Base-by-base conservation (phyloP, 805 yeast species). In the Yamadazyma philogaea region DNA sequence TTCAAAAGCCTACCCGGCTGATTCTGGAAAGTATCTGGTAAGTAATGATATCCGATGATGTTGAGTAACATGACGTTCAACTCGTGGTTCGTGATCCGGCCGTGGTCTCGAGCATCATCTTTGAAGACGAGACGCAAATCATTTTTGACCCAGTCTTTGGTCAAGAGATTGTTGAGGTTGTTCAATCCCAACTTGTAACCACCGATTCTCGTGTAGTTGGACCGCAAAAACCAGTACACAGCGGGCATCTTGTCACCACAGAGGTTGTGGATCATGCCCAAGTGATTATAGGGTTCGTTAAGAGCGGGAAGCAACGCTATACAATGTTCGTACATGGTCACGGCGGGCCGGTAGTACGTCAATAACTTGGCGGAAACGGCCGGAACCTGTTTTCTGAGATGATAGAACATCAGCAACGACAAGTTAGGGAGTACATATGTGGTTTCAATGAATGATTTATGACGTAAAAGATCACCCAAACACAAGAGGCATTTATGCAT, bases 201-300 rank as follows among this genome's bases (percentile, higher is more conserved):
- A 0, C 68, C 73, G 22, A 74, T 64, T 44, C 82, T 70, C 11
- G 86, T 74, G 48, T 76, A 66, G 16, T 73, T 70, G 2, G 85
- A 78, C 49, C 87, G 65, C 36, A 77, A 63, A 40, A 78, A 74
- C 67, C 79, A 77, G 46, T 77, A 70, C 30, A 72, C 65, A 19
- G 81, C 77, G 37, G 63, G 62, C 44, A 64, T 71, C 40, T 70
- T 70, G 46, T 74, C 76, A 42, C 70, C 75, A 37, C 67, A 44
- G n/a, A 57, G 39, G 45, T 69, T 68, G 46, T 53, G 49, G 17
- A 70, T 64, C 55, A 68, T 74, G 2, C 82, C 86, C 37, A 78
- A 69, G 50, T 78, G 81, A 49, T 78, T 78, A 50, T 77, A 77
- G 21, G 79, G 82, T 52, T 82, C 89, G 40, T 85, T 85, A 43